These are phyloP conservation scores for Tylopilus vinaceipallidus DNA, from an alignment of 768 basidiomycete genomes.

Conservation along the genomic window DNA sequence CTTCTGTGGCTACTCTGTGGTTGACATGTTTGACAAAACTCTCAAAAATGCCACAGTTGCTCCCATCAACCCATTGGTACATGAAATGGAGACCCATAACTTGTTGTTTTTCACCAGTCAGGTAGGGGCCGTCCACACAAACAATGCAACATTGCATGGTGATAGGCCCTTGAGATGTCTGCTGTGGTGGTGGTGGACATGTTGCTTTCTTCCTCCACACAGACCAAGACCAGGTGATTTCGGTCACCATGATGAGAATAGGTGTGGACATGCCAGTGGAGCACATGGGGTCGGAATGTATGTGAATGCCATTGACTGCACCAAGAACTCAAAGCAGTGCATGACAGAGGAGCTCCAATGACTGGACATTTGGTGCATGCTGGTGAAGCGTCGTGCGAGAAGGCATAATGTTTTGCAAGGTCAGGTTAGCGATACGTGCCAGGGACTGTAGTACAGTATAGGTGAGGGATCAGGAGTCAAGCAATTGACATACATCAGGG, in stretches of 20 bases:
- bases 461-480: conserved; percentile 25
- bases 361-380: conserved; percentile 21
- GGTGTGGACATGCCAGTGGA: conserved; percentile 2
- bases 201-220: conserved; percentile 50
- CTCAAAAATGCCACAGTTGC: conserved; percentile 57
- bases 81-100: conserved; percentile 22
- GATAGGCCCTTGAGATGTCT: no score
- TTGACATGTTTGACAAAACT: conserved; percentile 66
- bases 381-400: conserved; percentile 54
- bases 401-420: conserved; percentile 55
- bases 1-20: no score
- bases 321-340: conserved; percentile 33
- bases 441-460: conserved; percentile 33
- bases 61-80: conserved; percentile 64
- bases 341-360: conserved; percentile 10
- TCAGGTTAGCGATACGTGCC: conserved; percentile 37
- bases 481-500: conserved; percentile 64
- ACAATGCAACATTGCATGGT: conserved; percentile 27
- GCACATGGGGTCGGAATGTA: not conserved
- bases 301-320: conserved; percentile 31
- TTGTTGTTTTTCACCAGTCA: conserved; percentile 7
- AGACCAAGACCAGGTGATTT: conserved; percentile 68
- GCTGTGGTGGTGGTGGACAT: no score
- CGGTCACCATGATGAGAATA: conserved; percentile 28
- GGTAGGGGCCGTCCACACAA: conserved; percentile 16